Evolutionary conservation across 2,329 filamentous ascomycete species (phyloP).

Genomic region (Metarhizium humberi): DNA sequence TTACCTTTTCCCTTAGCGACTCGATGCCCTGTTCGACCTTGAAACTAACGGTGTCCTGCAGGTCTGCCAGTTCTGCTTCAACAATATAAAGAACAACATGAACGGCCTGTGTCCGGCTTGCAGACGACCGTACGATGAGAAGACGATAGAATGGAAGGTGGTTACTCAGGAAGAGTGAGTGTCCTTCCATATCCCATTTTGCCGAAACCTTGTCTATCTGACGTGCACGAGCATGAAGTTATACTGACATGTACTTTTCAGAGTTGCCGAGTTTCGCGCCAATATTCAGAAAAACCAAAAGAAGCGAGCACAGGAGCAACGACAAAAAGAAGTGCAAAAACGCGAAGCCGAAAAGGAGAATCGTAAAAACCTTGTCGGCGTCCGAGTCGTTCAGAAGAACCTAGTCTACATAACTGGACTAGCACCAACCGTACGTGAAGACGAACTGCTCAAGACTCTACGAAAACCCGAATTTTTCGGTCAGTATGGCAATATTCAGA

Average conservation of each 20-base stretch:
- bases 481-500: constrained; percentile 96
- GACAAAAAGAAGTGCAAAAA: constrained; percentile 92
- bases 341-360: constrained; percentile 93
- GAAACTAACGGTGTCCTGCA: constrained; percentile 24
- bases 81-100: constrained; percentile 97
- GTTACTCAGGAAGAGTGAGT: constrained; percentile 90
- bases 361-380: constrained; percentile 89
- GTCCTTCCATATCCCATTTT: background rate
- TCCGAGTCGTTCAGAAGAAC: constrained; percentile 96
- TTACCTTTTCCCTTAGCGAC: background rate
- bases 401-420: constrained; percentile 95
- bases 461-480: constrained; percentile 92
- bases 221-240: background rate
- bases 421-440: constrained; percentile 83
- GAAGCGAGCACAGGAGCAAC: constrained; percentile 71
- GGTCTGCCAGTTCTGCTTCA: constrained; percentile 99
- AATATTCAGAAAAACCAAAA: constrained; percentile 87
- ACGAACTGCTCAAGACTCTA: constrained; percentile 82
- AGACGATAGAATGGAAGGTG: constrained; percentile 93
- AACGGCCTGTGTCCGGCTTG: constrained; percentile 97
- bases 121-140: constrained; percentile 89
- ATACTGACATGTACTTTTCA: constrained; percentile 20
- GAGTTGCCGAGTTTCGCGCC: constrained; percentile 64
- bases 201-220: background rate
- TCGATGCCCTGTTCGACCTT: background rate